These are phyloP conservation scores for Solanum bukasovii DNA, from an alignment of 257 asterid genomes.

Conservation along the genomic window DNA sequence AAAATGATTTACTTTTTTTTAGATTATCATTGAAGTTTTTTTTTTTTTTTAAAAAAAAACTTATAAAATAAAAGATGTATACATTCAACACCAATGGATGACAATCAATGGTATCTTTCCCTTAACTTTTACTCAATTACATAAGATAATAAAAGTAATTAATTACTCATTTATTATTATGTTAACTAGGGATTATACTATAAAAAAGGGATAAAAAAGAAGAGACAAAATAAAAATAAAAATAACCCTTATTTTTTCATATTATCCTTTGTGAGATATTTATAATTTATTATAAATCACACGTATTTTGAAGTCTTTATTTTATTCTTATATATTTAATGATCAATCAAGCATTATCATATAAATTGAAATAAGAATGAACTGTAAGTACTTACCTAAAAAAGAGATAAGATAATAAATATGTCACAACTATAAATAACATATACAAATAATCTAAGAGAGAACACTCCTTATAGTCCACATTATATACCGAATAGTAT, in stretches of 20 bases:
- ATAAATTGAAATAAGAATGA: too few relatives aligned
- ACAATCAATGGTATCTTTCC: neutral
- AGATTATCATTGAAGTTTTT: neutral
- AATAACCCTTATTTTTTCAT: too few relatives aligned
- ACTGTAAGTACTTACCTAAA: neutral
- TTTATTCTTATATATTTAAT: neutral
- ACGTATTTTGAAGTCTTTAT: too few relatives aligned
- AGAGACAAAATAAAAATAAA: neutral
- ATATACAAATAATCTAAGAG: neutral
- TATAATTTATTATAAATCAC: neutral
- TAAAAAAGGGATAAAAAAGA: neutral
- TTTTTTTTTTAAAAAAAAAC: neutral
- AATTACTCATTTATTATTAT: neutral
- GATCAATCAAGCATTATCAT: neutral
- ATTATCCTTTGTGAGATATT: neutral
- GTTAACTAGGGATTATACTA: neutral
- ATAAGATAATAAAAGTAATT: neutral
- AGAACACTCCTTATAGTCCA: neutral
- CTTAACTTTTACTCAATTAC: neutral
- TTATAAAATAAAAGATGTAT: neutral
- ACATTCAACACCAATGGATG: neutral
- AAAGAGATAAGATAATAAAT: neutral
- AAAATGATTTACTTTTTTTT: neutral
- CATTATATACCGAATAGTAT: neutral
- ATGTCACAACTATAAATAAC: neutral